Base-by-base conservation (phyloP, 768 basidiomycete genomes). In the Mycena galopus region DNA sequence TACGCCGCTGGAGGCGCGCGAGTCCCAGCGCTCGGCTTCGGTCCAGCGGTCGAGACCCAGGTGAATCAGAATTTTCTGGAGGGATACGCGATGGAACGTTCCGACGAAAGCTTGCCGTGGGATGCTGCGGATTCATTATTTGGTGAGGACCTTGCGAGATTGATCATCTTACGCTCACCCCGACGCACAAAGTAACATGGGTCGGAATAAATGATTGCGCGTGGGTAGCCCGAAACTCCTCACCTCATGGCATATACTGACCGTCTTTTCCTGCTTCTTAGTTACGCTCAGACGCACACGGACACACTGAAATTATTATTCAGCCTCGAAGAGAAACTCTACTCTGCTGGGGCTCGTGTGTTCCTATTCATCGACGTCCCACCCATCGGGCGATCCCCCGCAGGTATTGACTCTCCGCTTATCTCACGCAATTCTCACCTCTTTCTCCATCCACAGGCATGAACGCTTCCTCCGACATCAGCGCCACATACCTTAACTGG, bases 161-260 rank as follows among this genome's bases (percentile, higher is more conserved):
- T 23, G 14, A 8, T 33, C 32, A 14, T 32, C 23, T 39, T 3
- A 37, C n/a, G 21, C 39, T 60, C 30, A 65, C 35, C 37, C 12
- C 25, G 7, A 51, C 30, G 57, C 39, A 3, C 25, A 60, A 66
- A 92, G 90, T 90, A 7, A 90, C 88, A 3, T 92, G 90, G 89
- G 82, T 91, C 58, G 91, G 92, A 4, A 92, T 92, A 67, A 93
- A 93, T 69, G 91, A 92, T 79, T 87, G 88, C 83, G 88, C 84
- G 88, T 89, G 77, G 60, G 85, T 73, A 61, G 71, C 53, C n/a
- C 61, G 37, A 33, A 29, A 27, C 12, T 30, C 27, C 4, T 32
- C 23, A 39, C 23, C 16, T 37, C 1, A 37, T 8, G 35, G 27
- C n/a, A 29, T 27, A 21, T 27, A 16, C 17, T 42, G 21, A 37